phyloP scores from a whole-genome alignment of 2,329 filamentous ascomycete genomes.

The Salinomyces thailandicus region DNA sequence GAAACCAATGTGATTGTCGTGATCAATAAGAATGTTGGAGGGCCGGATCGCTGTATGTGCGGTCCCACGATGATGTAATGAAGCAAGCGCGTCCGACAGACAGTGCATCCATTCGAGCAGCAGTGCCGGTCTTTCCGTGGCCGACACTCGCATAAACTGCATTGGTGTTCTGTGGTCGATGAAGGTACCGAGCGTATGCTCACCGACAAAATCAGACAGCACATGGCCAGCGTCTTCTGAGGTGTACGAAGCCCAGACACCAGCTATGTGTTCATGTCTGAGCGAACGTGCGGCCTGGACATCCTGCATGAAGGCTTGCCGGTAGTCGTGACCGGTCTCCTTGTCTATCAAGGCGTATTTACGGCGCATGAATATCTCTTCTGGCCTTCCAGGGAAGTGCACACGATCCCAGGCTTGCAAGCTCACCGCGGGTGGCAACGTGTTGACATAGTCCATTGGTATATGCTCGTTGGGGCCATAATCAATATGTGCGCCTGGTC shows the following conservation, averaged over 20 bases:
- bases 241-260: slow-evolving; percentile 60
- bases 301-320: slow-evolving; percentile 49
- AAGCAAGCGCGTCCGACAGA: slow-evolving; percentile 56
- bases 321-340: slow-evolving; percentile 15
- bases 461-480: slow-evolving; percentile 60
- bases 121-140: slow-evolving; percentile 48
- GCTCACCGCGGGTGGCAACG: slow-evolving; percentile 39
- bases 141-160: slow-evolving; percentile 51
- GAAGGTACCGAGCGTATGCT: slow-evolving; percentile 57
- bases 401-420: slow-evolving; percentile 49
- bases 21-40: slow-evolving; percentile 57
- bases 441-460: slow-evolving; percentile 57
- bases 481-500: slow-evolving; percentile 49
- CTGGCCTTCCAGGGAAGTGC: slow-evolving; percentile 51
- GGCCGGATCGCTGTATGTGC: slow-evolving; percentile 61
- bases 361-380: slow-evolving; percentile 36
- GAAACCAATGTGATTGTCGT: slow-evolving; percentile 56
- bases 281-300: slow-evolving; percentile 49
- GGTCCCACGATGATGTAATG: slow-evolving; percentile 53
- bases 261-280: slow-evolving; percentile 59
- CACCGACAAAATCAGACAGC: slow-evolving; percentile 55
- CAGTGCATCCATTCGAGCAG: slow-evolving; percentile 68
- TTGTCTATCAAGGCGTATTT: slow-evolving; percentile 23
- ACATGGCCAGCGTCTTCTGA: slow-evolving; percentile 54
- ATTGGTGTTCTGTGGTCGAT: slow-evolving; percentile 51